Evolutionary conservation across 495 filamentous ascomycete genomes (phyloP).

Genomic region (Xylaria nigripes): DNA sequence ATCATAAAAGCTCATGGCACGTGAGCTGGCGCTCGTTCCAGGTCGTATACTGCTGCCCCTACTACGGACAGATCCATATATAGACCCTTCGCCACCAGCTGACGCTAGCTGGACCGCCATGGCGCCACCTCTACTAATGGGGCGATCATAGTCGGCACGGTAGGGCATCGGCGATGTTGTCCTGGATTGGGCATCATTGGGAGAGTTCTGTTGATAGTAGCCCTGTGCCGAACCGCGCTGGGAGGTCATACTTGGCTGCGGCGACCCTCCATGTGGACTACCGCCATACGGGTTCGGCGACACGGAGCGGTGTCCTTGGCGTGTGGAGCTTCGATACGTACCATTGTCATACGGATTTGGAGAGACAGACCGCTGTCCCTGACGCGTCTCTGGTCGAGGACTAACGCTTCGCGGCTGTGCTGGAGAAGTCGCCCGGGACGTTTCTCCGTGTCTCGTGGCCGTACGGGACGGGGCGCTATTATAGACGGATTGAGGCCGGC

Average conservation of each 20-base stretch:
- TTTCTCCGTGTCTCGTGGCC: slow-evolving; percentile 38
- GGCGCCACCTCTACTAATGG: slow-evolving; percentile 50
- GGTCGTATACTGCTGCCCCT: slow-evolving; percentile 30
- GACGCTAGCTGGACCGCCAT: slow-evolving; percentile 79
- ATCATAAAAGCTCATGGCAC: slow-evolving; percentile 56
- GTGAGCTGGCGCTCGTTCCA: slow-evolving; percentile 28
- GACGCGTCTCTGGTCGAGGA: slow-evolving; percentile 40
- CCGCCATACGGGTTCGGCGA: slow-evolving; percentile 46
- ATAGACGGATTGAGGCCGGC: slow-evolving; percentile 38
- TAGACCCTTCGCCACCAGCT: slow-evolving; percentile 21
- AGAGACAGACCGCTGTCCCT: slow-evolving; percentile 37
- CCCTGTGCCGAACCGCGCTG: slow-evolving; percentile 51
- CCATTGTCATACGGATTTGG: slow-evolving; percentile 30
- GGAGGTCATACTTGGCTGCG: slow-evolving; percentile 23
- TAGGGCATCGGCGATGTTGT: slow-evolving; percentile 52
- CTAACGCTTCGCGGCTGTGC: slow-evolving; percentile 42
- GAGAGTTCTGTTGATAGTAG: slow-evolving; percentile 51
- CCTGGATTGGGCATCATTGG: slow-evolving; percentile 40
- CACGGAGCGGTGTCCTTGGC: slow-evolving; percentile 37
- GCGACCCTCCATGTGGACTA: slow-evolving; percentile 33
- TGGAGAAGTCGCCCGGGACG: slow-evolving; percentile 45
- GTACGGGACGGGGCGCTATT: slow-evolving; percentile 31
- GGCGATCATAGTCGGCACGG: slow-evolving; percentile 43
- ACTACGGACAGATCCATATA: slow-evolving; percentile 40
- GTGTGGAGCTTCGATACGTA: not conserved